These are phyloP conservation scores for Saccharomycopsis synnaedendra DNA, from an alignment of 805 yeast genomes.

Conservation along the genomic window DNA sequence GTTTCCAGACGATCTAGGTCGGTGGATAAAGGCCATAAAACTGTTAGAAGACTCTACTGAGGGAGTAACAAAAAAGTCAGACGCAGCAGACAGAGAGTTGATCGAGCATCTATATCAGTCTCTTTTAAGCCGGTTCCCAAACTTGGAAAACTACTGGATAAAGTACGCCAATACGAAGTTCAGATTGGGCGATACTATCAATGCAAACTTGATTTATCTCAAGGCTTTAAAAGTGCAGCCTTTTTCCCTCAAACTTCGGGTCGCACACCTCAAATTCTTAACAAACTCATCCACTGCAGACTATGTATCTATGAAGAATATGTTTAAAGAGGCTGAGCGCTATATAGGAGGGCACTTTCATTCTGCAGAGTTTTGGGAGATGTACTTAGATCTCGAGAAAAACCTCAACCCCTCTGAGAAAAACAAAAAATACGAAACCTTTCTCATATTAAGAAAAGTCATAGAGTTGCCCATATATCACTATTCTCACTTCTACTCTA, in stretches of 20 bases:
- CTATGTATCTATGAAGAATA: conserved; percentile 23
- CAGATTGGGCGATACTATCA: conserved; percentile 30
- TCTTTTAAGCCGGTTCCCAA: conserved; percentile 36
- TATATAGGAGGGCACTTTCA: conserved; percentile 43
- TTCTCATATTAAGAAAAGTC: conserved; percentile 31
- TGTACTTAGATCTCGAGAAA: conserved; percentile 33
- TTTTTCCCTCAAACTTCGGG: conserved; percentile 41
- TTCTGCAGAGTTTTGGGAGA: conserved; percentile 38
- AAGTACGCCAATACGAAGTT: conserved; percentile 38
- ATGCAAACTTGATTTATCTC: conserved; percentile 27
- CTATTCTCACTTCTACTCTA: conserved; percentile 35
- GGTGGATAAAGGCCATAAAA: conserved; percentile 29
- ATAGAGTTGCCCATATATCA: conserved; percentile 48
- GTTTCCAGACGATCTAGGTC: conserved; percentile 25
- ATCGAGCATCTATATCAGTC: conserved; percentile 31
- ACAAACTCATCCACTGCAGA: conserved; percentile 19
- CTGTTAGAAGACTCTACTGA: conserved; percentile 23
- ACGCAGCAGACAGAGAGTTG: conserved; percentile 22
- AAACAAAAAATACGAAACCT: conserved; percentile 19
- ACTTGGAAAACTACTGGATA: conserved; percentile 46
- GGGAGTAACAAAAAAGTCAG: conserved; percentile 27
- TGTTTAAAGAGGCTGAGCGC: conserved; percentile 37
- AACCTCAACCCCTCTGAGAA: conserved; percentile 21
- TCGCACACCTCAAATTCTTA: conserved; percentile 32
- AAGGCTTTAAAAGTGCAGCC: conserved; percentile 30